Conservation (phyloP, 495 filamentous ascomycete genomes). For the Talaromyces stipitatus region DNA sequence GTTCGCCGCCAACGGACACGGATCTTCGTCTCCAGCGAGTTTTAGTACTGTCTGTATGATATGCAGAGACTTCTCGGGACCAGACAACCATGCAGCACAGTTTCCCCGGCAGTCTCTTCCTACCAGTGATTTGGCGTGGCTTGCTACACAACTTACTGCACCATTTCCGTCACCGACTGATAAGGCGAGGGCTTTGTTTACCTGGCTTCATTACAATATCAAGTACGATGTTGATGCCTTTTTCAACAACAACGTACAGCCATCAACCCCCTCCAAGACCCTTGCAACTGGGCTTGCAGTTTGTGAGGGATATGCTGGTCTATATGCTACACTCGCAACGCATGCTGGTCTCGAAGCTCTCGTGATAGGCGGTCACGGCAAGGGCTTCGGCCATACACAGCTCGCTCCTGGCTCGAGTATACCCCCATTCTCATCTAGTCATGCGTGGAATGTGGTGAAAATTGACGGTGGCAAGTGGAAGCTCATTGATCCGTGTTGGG, state of each 20-base stretch:
- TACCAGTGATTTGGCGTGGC: slow-evolving; percentile 53
- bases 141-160: slow-evolving; percentile 67
- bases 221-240: slow-evolving; percentile 73
- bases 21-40: slow-evolving; percentile 7
- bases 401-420: slow-evolving; percentile 45
- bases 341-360: slow-evolving; percentile 65
- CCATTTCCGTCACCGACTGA: slow-evolving; percentile 79
- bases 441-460: slow-evolving; percentile 91
- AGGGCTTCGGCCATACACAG: slow-evolving; percentile 66
- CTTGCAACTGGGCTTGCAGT: slow-evolving; percentile 73
- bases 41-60: slow-evolving; percentile 51
- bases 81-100: slow-evolving; percentile 70
- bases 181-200: slow-evolving; percentile 86
- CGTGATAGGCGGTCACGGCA: slow-evolving; percentile 73
- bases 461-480: slow-evolving; percentile 88
- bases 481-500: slow-evolving; percentile 88
- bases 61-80: slow-evolving; percentile 80
- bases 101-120: slow-evolving; percentile 66
- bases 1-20: slow-evolving; percentile 11
- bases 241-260: slow-evolving; percentile 58
- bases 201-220: slow-evolving; percentile 93
- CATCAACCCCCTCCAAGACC: slow-evolving; percentile 59
- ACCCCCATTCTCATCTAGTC: slow-evolving; percentile 52
- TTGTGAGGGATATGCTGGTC: slow-evolving; percentile 84
- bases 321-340: slow-evolving; percentile 67